These are phyloP conservation scores for Isabelozyma pseudorhagii DNA, from an alignment of 805 yeast genomes.

Conservation along the genomic window DNA sequence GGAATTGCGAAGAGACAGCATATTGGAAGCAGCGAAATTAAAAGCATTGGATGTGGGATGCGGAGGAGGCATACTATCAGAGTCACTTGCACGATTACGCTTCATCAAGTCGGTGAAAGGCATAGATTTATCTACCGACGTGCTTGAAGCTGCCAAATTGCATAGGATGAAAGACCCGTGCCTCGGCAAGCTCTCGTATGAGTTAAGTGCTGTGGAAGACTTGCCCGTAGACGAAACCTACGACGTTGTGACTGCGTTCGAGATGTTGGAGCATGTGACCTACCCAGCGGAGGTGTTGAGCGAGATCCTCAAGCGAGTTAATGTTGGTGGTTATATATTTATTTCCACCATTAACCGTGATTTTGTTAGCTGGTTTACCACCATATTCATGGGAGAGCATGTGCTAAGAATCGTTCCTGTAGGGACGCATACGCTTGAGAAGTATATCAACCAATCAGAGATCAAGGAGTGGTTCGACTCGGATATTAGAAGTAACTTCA, in stretches of 20 bases:
- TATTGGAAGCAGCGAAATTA: slow-evolving; percentile 34
- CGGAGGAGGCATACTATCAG: slow-evolving; percentile 95
- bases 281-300: slow-evolving; percentile 70
- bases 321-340: slow-evolving; percentile 81
- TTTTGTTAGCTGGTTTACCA: slow-evolving; percentile 82
- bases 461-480: slow-evolving; percentile 61
- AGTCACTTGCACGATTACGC: slow-evolving; percentile 76
- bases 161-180: slow-evolving; percentile 70
- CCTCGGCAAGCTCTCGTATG: slow-evolving; percentile 57
- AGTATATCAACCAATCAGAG: slow-evolving; percentile 79
- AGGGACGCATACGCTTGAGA: slow-evolving; percentile 87
- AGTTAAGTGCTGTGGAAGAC: slow-evolving; percentile 61
- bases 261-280: slow-evolving; percentile 92
- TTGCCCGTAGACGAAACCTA: slow-evolving; percentile 44
- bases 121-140: slow-evolving; percentile 82
- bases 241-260: slow-evolving; percentile 88
- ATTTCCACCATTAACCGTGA: slow-evolving; percentile 92
- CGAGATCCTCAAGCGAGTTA: slow-evolving; percentile 66
- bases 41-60: slow-evolving; percentile 87
- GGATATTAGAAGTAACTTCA: slow-evolving; percentile 37
- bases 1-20: slow-evolving; percentile 40
- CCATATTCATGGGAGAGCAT: slow-evolving; percentile 86
- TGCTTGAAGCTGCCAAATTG: slow-evolving; percentile 69
- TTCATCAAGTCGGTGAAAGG: slow-evolving; percentile 67
- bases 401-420: slow-evolving; percentile 77